Percentiles rank a stretch among this genome's conserved stretches.
Evolutionary conservation across 495 filamentous ascomycete genomes (phyloP).

Genomic region (Opeltia flavorubescens): DNA sequence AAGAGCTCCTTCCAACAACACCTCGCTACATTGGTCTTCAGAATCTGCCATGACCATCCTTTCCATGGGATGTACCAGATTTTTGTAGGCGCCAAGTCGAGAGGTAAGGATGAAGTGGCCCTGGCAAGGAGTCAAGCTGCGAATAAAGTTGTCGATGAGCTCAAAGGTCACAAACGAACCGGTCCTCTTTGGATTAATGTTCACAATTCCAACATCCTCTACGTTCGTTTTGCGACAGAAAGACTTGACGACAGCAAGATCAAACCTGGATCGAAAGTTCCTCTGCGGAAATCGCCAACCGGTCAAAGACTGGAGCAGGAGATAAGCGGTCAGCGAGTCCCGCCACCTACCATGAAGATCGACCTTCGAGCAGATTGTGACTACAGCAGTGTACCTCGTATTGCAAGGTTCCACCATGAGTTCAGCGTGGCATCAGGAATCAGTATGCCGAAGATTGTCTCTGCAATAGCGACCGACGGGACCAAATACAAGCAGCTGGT

Average conservation of each 20-base stretch:
- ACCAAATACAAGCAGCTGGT: slow-evolving; percentile 71
- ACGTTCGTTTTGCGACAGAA: slow-evolving; percentile 58
- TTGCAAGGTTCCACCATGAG: slow-evolving; percentile 49
- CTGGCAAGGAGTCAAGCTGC: slow-evolving; percentile 60
- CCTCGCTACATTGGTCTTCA: slow-evolving; percentile 54
- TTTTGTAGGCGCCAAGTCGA: slow-evolving; percentile 59
- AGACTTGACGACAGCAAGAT: slow-evolving; percentile 39
- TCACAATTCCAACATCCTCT: slow-evolving; percentile 56
- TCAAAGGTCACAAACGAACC: slow-evolving; percentile 37
- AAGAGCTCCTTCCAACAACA: slow-evolving; percentile 56
- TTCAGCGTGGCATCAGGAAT: slow-evolving; percentile 82
- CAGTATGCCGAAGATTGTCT: slow-evolving; percentile 83
- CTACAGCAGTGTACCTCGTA: slow-evolving; percentile 60
- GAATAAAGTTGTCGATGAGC: slow-evolving; percentile 41
- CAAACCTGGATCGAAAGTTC: slow-evolving; percentile 51
- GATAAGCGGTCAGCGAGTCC: slow-evolving; percentile 43
- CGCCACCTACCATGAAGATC: slow-evolving; percentile 82
- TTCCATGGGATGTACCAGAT: slow-evolving; percentile 96
- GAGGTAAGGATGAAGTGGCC: slow-evolving; percentile 55
- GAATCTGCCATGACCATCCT: slow-evolving; percentile 82
- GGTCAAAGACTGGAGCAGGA: slow-evolving; percentile 43
- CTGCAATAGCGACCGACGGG: slow-evolving; percentile 62
- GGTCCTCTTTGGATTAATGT: slow-evolving; percentile 47
- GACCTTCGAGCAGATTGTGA: slow-evolving; percentile 55
- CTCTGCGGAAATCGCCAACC: slow-evolving; percentile 41